Base-by-base conservation (phyloP, 106 monocot species). In the Dendrobium nobile region DNA sequence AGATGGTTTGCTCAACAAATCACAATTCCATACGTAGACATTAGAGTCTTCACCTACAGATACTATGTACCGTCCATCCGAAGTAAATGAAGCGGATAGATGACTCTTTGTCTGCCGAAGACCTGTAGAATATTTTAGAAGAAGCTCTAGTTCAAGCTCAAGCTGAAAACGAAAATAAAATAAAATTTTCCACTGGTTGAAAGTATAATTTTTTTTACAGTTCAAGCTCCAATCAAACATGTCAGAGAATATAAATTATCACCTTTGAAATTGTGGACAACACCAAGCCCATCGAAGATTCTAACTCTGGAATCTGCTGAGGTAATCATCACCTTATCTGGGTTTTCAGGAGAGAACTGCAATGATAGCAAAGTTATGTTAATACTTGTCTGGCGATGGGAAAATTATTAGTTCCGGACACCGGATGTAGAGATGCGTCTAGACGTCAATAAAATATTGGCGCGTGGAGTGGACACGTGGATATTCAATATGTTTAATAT, bases 201-300 rank as follows among this genome's bases (percentile, higher is more conserved):
- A 37, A 37, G 3, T 37, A 37, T 37, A 37, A 37, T 3, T 37
- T 37, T 37, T 37, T 37, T 3, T 37, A 37, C 37, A 37, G 37
- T 3, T 37, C 37, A 37, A 37, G 37, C 37, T 37, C 37, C 37
- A 37, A 37, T 37, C 37, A 37, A 37, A 37, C 37, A 37, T 37
- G 37, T 37, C 37, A 37, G 37, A 37, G 2, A 37, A 37, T 37
- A 37, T 67, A 27, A 67, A 7, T 24, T 19, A 67, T 37, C 79
- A 97, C 96, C 96, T 92, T 81, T 85, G 51, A 84, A 94, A 81
- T 89, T 94, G 67, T 89, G 85, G 47, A 92, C 80, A 72, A 82
- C 82, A 80, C 88, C 84, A 75, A 45, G 67, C 24, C 86, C 92
- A 84, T 94, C 76, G 75, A 73, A 85, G 10, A 97, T 88, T 20